A percentile compares a stretch with the other conserved stretches of the same genome.
phyloP scores from a whole-genome alignment of 2,329 filamentous ascomycete genomes.

The Colletotrichum limetticola region DNA sequence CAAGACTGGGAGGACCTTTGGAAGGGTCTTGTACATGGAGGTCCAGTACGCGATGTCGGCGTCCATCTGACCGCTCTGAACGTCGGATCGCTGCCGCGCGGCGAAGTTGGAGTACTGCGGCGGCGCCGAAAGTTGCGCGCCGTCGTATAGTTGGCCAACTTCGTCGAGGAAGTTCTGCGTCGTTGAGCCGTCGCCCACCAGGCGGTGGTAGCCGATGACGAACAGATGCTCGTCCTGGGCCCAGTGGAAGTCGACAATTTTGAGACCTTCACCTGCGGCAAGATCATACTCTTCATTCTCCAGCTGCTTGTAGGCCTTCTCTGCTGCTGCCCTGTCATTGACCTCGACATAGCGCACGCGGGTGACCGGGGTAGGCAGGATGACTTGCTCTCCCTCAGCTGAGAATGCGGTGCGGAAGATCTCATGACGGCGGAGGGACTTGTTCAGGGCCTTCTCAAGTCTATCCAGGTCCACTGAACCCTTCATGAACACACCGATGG shows the following conservation, averaged over 20 bases:
- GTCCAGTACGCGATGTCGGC: slow-evolving; percentile 4
- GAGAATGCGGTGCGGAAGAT: slow-evolving; percentile 45
- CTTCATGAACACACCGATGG: slow-evolving; percentile 40
- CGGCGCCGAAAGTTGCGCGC: slow-evolving; percentile 2
- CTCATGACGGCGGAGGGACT: slow-evolving; percentile 45
- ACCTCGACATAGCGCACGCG: not conserved
- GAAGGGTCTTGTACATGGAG: not conserved
- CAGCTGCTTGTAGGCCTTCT: not conserved
- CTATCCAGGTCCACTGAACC: slow-evolving; percentile 46
- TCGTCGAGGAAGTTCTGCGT: slow-evolving; percentile 6
- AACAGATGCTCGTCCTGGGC: not conserved
- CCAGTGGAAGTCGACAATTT: slow-evolving; percentile 10
- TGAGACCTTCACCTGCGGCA: not conserved
- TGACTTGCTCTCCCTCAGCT: not conserved
- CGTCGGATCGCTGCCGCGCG: slow-evolving; percentile 44
- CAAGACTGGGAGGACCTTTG: not conserved
- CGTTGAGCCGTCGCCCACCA: slow-evolving; percentile 12
- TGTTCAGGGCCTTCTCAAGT: slow-evolving; percentile 46
- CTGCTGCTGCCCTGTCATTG: not conserved
- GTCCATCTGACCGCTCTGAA: slow-evolving; percentile 4
- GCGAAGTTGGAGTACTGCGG: slow-evolving; percentile 49
- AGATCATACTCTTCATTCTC: slow-evolving; percentile 1
- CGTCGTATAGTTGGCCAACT: slow-evolving; percentile 6
- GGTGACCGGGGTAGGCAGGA: not conserved
- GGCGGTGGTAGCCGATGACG: slow-evolving; percentile 10